Conservation (phyloP, 495 filamentous ascomycete species). For the Hyaloscypha bicolor region DNA sequence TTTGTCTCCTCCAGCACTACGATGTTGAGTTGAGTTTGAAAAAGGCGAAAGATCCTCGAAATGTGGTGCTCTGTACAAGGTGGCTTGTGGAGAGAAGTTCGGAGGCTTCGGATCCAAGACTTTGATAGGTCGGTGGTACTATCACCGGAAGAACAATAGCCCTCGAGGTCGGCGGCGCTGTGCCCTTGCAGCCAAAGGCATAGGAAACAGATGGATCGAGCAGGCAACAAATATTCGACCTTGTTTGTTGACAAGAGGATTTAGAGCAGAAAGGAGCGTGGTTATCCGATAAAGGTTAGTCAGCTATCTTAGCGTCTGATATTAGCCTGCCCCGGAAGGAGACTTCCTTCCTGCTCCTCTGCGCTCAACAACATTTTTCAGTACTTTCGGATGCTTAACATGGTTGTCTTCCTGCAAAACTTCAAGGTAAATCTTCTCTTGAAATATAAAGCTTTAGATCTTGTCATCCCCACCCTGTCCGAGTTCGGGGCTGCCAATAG, state of each 20-base stretch:
- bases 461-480: too few relatives aligned
- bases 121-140: background rate
- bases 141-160: background rate
- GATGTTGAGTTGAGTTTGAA: background rate
- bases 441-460: too few relatives aligned
- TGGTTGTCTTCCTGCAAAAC: background rate
- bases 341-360: background rate
- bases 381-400: background rate
- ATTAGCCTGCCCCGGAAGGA: background rate
- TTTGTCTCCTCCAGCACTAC: background rate
- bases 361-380: too few relatives aligned
- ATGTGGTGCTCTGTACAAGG: background rate
- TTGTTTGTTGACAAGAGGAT: background rate
- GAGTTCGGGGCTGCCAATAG: too few relatives aligned
- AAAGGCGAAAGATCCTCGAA: background rate
- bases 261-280: background rate
- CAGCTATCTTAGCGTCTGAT: background rate
- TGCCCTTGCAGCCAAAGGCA: background rate
- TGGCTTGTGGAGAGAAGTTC: background rate
- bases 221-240: background rate
- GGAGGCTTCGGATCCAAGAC: background rate
- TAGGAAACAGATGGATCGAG: background rate
- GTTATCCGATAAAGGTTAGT: background rate
- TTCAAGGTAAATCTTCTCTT: too few relatives aligned
- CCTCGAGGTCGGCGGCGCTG: background rate